phyloP scores from a whole-genome alignment of 75 land plant genomes.

The Pseudotsuga menziesii region DNA sequence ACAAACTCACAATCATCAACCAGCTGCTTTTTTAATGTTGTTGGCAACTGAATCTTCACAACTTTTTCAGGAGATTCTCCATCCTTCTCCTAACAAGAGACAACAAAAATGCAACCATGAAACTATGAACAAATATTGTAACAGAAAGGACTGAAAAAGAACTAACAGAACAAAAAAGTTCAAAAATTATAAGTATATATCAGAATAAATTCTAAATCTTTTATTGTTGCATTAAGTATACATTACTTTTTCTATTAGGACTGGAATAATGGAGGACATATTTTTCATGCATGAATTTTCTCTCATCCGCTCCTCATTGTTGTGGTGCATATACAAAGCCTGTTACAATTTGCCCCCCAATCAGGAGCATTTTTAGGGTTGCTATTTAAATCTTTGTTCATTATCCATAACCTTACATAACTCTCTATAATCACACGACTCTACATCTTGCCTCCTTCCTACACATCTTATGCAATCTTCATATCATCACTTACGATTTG shows the following conservation, averaged over 20 bases:
- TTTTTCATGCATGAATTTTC: too few species aligned
- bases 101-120: not conserved
- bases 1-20: conserved; percentile 95
- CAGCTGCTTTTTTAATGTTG: conserved; percentile 77
- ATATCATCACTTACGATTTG: too few species aligned
- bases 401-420: too few species aligned
- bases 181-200: not conserved
- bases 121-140: not conserved
- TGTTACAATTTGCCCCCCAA: too few species aligned
- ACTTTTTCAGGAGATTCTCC: conserved; percentile 46
- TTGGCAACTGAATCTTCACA: conserved; percentile 64
- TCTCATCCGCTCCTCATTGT: not conserved
- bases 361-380: too few species aligned
- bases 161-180: not conserved
- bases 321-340: too few species aligned
- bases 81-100: conserved; percentile 46
- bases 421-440: too few species aligned
- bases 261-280: not conserved
- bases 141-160: not conserved
- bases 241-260: not conserved
- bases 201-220: not conserved
- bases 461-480: too few species aligned
- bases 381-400: too few species aligned
- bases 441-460: too few species aligned
- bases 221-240: not conserved